phyloP scores from a whole-genome alignment of 345 rosid species.

The Pseudoturritis turrita region DNA sequence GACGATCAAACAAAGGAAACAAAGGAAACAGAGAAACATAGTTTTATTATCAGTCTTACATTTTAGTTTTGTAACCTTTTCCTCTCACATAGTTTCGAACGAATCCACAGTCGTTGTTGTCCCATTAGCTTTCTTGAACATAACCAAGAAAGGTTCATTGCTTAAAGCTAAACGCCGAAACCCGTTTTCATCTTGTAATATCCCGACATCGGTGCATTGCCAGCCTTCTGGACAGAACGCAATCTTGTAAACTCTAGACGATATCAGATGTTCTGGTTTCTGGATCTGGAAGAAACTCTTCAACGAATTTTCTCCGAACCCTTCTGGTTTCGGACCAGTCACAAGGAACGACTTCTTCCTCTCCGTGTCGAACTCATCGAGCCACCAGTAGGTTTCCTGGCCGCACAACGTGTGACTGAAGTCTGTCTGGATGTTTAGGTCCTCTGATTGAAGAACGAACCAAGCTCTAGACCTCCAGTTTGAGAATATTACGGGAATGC shows the following conservation, averaged over 20 bases:
- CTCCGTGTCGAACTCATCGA: no score
- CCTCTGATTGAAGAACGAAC: no score
- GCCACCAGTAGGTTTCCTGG: no score
- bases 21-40: neutral
- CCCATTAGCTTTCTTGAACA: neutral
- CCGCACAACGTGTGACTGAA: no score
- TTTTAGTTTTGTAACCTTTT: neutral
- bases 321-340: no score
- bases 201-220: neutral
- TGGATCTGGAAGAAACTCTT: no score
- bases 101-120: neutral
- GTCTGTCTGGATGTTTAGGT: no score
- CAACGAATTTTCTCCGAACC: no score
- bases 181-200: neutral
- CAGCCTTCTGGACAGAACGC: neutral
- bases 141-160: neutral
- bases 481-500: no score
- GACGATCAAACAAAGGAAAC: neutral
- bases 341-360: no score
- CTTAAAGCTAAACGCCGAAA: neutral
- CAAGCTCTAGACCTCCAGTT: no score
- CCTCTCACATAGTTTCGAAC: neutral
- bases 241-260: neutral
- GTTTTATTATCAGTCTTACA: neutral
- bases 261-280: neutral